phyloP scores from a whole-genome alignment of 106 monocot species.

The Allium sativum region DNA sequence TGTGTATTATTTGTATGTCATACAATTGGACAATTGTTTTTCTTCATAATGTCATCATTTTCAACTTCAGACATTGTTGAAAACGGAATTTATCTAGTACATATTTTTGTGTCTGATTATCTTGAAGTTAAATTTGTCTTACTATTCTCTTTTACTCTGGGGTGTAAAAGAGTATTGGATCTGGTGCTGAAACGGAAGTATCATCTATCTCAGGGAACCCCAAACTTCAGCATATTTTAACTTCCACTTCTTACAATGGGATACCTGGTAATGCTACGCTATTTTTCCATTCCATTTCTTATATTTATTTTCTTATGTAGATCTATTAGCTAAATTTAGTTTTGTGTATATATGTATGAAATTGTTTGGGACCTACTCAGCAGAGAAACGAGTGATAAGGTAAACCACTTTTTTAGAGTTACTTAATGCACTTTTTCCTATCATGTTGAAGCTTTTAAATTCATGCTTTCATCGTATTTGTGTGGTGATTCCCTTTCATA shows the following conservation, averaged over 20 bases:
- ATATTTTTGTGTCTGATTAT: too few relatives aligned
- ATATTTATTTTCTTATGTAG: background rate
- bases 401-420: background rate
- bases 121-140: too few relatives aligned
- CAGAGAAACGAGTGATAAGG: constrained; percentile 89
- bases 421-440: background rate
- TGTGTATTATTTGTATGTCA: too few relatives aligned
- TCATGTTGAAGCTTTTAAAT: background rate
- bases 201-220: constrained; percentile 88
- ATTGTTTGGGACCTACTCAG: constrained; percentile 86
- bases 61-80: too few relatives aligned
- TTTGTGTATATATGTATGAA: constrained; percentile 12
- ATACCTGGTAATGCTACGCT: constrained; percentile 38
- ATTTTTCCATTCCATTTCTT: background rate
- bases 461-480: constrained; percentile 1
- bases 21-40: too few relatives aligned
- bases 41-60: too few relatives aligned
- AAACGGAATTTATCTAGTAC: too few relatives aligned
- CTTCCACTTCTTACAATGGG: constrained; percentile 87
- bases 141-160: background rate
- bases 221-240: constrained; percentile 80
- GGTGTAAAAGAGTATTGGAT: constrained; percentile 44
- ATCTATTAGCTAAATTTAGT: background rate
- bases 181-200: constrained; percentile 72
- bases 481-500: background rate